These are phyloP conservation scores for Styphnolobium japonicum DNA, from an alignment of 306 rosid genomes.

Conservation along the genomic window DNA sequence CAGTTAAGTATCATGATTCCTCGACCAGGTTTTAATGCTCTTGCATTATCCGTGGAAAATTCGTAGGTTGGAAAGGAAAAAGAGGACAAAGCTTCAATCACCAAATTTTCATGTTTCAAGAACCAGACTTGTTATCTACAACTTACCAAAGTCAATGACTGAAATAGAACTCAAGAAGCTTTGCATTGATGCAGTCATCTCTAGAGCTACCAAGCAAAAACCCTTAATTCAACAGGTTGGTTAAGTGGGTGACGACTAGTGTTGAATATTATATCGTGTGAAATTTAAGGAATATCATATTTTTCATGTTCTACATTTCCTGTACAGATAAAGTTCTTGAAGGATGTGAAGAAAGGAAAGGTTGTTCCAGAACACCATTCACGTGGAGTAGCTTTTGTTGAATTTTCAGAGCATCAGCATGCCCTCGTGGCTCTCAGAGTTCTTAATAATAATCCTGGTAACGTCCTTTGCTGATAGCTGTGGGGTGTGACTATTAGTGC, in stretches of 20 bases:
- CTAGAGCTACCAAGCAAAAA: constrained; percentile 87
- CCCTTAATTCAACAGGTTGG: constrained; percentile 86
- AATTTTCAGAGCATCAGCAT: constrained; percentile 94
- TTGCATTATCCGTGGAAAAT: constrained; percentile 5
- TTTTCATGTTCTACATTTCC: neutral
- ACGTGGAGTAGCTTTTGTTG: constrained; percentile 91
- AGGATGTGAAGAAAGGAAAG: constrained; percentile 80
- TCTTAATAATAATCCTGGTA: constrained; percentile 96
- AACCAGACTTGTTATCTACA: constrained; percentile 79
- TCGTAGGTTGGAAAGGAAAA: constrained; percentile 64
- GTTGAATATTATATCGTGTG: neutral
- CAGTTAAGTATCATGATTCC: neutral
- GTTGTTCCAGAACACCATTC: constrained; percentile 53
- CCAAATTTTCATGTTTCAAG: constrained; percentile 94
- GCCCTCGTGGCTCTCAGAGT: constrained; percentile 96
- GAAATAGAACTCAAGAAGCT: constrained; percentile 81
- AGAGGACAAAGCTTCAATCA: constrained; percentile 80
- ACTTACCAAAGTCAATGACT: constrained; percentile 80
- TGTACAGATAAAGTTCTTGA: constrained; percentile 74
- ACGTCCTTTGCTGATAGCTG: constrained; percentile 15
- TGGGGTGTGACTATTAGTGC: neutral
- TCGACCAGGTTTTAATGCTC: constrained; percentile 12
- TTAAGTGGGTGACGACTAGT: constrained; percentile 16
- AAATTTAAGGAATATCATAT: neutral
- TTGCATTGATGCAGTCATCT: constrained; percentile 78